Percentiles rank a stretch among this genome's conserved stretches.
Conservation (phyloP, 805 yeast genomes). For the Myxozyma monticola region DNA sequence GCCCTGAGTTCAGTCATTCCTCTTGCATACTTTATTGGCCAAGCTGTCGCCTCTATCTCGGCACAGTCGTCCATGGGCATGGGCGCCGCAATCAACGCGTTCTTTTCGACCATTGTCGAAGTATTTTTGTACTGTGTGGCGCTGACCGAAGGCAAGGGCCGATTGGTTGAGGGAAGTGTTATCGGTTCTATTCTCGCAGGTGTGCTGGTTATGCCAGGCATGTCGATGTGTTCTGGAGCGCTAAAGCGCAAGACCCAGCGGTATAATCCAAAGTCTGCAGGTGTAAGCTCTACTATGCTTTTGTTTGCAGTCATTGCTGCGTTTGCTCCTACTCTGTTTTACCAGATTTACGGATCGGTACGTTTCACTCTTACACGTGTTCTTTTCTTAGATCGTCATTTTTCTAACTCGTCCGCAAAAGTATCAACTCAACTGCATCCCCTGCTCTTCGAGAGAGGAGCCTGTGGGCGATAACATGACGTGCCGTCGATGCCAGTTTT, state of each 20-base stretch:
- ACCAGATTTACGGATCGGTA: conserved; percentile 79
- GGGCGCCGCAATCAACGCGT: conserved; percentile 97
- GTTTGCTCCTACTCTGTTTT: conserved; percentile 88
- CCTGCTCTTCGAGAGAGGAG: conserved; percentile 44
- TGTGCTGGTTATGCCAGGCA: conserved; percentile 84
- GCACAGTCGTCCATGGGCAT: conserved; percentile 99
- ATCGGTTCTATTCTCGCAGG: conserved; percentile 93
- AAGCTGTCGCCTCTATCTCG: conserved; percentile 98
- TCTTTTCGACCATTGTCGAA: conserved; percentile 94
- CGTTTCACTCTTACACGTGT: not conserved
- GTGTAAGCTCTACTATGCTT: conserved; percentile 94
- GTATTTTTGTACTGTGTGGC: conserved; percentile 92
- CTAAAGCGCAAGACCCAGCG: conserved; percentile 87
- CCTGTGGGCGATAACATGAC: conserved; percentile 32
- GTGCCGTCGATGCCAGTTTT: conserved; percentile 73
- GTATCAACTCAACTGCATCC: conserved; percentile 70
- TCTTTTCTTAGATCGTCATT: not conserved
- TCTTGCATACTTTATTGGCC: conserved; percentile 94
- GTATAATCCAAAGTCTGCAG: conserved; percentile 94
- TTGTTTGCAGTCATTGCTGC: conserved; percentile 86
- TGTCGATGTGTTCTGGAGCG: conserved; percentile 98
- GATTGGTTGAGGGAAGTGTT: conserved; percentile 91
- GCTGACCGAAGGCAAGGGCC: conserved; percentile 76
- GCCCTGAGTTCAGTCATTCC: conserved; percentile 87
- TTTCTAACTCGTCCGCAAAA: not conserved